These are phyloP conservation scores for Ananas comosus DNA, from an alignment of 176 grass and related monocot genomes.

Conservation along the genomic window DNA sequence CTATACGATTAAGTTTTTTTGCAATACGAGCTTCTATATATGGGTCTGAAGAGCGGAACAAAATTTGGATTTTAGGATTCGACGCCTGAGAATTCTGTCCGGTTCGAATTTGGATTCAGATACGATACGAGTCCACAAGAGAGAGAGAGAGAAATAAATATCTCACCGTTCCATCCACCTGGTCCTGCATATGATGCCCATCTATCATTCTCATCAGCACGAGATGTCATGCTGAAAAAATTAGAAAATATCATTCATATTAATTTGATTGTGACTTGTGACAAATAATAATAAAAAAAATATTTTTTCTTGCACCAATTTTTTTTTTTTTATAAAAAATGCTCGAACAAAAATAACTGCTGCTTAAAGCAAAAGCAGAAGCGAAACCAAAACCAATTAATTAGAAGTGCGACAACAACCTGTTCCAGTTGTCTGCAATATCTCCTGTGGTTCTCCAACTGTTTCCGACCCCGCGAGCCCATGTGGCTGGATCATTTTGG, in stretches of 20 bases:
- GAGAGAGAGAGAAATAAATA: constrained; percentile 5
- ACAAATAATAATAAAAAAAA: not conserved
- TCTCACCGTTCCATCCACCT: constrained; percentile 85
- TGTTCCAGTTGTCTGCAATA: constrained; percentile 76
- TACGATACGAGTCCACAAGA: too few species aligned
- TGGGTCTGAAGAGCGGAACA: too few species aligned
- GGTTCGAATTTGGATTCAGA: too few species aligned
- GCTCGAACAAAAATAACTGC: too few species aligned
- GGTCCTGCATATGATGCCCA: constrained; percentile 86
- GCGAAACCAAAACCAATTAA: not conserved
- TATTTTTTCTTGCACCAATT: too few species aligned
- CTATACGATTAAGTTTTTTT: too few species aligned
- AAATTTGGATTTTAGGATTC: too few species aligned
- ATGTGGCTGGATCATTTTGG: constrained; percentile 63
- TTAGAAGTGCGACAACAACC: constrained; percentile 29
- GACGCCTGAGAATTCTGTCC: too few species aligned
- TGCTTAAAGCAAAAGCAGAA: not conserved
- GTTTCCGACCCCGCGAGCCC: constrained; percentile 65
- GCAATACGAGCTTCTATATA: too few species aligned
- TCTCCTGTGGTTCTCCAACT: constrained; percentile 98
- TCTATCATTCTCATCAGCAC: constrained; percentile 80
- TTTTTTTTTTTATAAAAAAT: too few species aligned
- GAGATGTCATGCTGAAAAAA: constrained; percentile 71
- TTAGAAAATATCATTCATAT: not conserved
- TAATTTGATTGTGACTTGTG: not conserved